These are phyloP conservation scores for Coemansia sp. DNA, from an alignment of 192 early-diverging fungal genomes.

Conservation along the genomic window DNA sequence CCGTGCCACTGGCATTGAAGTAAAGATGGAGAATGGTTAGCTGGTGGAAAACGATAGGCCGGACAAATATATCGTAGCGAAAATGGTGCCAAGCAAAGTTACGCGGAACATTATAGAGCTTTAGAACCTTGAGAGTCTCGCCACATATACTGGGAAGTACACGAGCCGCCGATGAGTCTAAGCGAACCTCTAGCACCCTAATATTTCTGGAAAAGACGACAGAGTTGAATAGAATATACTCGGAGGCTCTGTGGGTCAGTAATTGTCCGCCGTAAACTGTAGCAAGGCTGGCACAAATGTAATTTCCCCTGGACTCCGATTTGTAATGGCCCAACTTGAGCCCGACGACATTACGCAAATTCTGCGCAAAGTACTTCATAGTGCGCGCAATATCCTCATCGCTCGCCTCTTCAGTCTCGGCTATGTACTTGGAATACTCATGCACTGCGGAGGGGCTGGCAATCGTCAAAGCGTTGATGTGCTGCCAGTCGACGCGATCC, in stretches of 20 bases:
- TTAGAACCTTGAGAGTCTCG: not conserved
- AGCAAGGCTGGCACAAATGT: too few relatives aligned
- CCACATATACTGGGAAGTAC: not conserved
- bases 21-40: not conserved
- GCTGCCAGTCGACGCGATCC: not conserved
- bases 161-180: not conserved
- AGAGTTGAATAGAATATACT: too few relatives aligned
- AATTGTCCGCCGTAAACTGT: too few relatives aligned
- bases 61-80: not conserved
- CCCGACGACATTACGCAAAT: too few relatives aligned
- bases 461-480: not conserved
- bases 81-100: conserved; percentile 7
- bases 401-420: too few relatives aligned
- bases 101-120: not conserved
- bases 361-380: too few relatives aligned
- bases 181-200: too few relatives aligned
- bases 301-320: too few relatives aligned
- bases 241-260: too few relatives aligned
- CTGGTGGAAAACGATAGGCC: not conserved
- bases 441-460: not conserved
- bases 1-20: too few relatives aligned
- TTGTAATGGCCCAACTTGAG: too few relatives aligned
- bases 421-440: not conserved
- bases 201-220: not conserved
- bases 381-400: too few relatives aligned